Evolutionary conservation across 1,284 basidiomycete genomes (phyloP).

Genomic region (Wallemia ichthyophaga): DNA sequence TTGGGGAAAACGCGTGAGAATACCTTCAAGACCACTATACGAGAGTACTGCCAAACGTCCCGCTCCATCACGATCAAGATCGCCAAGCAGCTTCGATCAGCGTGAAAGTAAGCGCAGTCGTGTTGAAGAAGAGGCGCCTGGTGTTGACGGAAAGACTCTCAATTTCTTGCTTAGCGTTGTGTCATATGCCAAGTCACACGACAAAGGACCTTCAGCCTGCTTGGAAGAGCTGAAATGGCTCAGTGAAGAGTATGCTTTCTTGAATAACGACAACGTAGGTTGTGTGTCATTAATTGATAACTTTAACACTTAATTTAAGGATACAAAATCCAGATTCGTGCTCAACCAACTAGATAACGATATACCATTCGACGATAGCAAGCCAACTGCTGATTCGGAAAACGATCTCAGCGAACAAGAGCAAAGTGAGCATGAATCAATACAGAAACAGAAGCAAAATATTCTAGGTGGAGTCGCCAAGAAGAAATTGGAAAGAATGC

Average conservation of each 20-base stretch:
- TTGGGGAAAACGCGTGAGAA: constrained; percentile 81
- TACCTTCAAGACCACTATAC: constrained; percentile 47
- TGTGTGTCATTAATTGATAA: neutral
- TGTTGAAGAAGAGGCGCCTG: neutral
- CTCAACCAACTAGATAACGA: neutral
- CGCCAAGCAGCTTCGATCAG: neutral
- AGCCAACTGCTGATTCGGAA: constrained; percentile 40
- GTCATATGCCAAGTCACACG: neutral
- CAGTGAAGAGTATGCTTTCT: neutral
- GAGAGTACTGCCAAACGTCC: constrained; percentile 16
- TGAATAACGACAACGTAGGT: too few relatives aligned
- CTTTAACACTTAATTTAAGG: neutral
- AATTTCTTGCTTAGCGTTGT: neutral
- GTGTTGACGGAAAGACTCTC: neutral
- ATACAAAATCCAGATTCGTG: neutral
- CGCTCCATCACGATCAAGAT: neutral
- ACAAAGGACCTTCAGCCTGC: neutral
- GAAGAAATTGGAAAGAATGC: constrained; percentile 58
- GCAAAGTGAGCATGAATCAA: constrained; percentile 54
- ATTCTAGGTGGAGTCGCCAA: constrained; percentile 44
- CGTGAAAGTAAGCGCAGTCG: neutral
- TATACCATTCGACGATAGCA: neutral
- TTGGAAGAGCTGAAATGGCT: neutral
- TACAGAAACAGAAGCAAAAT: constrained; percentile 23
- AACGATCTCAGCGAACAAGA: constrained; percentile 49